phyloP scores from a whole-genome alignment of 768 basidiomycete genomes.

The Solioccasus polychromus region DNA sequence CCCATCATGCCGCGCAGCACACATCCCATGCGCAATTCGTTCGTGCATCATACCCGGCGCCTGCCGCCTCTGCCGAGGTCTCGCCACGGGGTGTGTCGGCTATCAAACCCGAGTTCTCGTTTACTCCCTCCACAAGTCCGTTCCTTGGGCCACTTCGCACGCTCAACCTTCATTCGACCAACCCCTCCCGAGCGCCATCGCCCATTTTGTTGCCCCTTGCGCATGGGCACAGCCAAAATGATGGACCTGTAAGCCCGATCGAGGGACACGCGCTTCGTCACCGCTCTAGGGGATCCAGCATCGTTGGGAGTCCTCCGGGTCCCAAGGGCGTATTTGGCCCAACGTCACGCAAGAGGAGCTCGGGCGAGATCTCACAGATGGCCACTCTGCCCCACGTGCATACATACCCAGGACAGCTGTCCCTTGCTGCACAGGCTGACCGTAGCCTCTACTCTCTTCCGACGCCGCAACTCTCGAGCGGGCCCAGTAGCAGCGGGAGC shows the following conservation, averaged over 20 bases:
- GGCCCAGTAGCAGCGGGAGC: conserved; percentile 56
- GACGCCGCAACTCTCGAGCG: conserved; percentile 63
- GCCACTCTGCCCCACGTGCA: conserved; percentile 29
- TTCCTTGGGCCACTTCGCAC: conserved; percentile 78
- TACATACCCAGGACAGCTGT: conserved; percentile 33
- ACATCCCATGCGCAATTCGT: conserved; percentile 26
- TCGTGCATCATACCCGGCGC: conserved; percentile 24
- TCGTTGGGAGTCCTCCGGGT: conserved; percentile 38
- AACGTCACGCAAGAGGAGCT: conserved; percentile 28
- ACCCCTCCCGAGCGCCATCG: conserved; percentile 68
- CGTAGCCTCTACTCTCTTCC: conserved; percentile 36
- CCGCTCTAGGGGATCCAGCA: conserved; percentile 29
- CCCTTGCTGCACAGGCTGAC: conserved; percentile 26
- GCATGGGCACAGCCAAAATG: conserved; percentile 21
- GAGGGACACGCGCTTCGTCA: conserved; percentile 30
- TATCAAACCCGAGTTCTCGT: conserved; percentile 35
- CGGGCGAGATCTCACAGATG: conserved; percentile 30
- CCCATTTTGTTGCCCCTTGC: conserved; percentile 65
- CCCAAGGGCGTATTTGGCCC: conserved; percentile 27
- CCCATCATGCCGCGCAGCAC: conserved; percentile 28
- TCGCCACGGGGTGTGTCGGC: conserved; percentile 24
- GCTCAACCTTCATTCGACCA: conserved; percentile 69
- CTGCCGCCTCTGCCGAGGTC: conserved; percentile 27
- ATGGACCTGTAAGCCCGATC: conserved; percentile 32
- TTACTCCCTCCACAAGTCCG: conserved; percentile 75